Percentiles rank a stretch among this genome's conserved stretches.
phyloP scores from a whole-genome alignment of 768 basidiomycete genomes.

The Ephemerocybe angulata region DNA sequence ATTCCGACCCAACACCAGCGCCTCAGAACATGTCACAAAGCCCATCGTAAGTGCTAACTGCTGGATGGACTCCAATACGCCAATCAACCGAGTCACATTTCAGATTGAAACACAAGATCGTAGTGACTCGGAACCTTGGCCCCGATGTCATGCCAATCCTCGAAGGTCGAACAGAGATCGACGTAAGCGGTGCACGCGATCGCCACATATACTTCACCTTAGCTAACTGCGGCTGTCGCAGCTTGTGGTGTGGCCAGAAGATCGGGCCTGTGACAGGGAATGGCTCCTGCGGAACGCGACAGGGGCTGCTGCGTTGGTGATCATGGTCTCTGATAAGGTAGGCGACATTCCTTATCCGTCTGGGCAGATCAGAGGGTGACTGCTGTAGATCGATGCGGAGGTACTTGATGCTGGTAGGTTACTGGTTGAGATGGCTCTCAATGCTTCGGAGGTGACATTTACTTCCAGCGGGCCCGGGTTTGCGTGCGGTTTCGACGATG shows the following conservation, averaged over 20 bases:
- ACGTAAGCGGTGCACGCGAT: constrained; percentile 36
- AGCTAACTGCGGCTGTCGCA: constrained; percentile 12
- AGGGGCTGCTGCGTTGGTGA: constrained; percentile 60
- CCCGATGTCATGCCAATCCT: constrained; percentile 61
- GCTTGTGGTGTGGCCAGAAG: constrained; percentile 47
- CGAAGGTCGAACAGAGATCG: constrained; percentile 44
- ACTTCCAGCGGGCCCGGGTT: constrained; percentile 60
- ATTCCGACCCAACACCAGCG: no score
- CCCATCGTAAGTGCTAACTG: neutral
- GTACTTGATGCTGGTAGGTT: constrained; percentile 54
- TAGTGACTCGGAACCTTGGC: constrained; percentile 60
- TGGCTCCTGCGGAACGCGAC: constrained; percentile 74
- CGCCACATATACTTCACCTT: neutral
- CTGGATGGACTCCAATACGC: neutral
- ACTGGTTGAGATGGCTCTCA: neutral
- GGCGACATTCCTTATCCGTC: neutral
- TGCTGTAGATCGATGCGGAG: constrained; percentile 64
- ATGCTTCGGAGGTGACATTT: neutral
- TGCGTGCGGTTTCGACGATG: constrained; percentile 90
- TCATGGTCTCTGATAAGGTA: constrained; percentile 74
- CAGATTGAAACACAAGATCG: constrained; percentile 34
- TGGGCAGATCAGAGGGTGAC: neutral
- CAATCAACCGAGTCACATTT: neutral
- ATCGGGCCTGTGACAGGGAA: constrained; percentile 50
- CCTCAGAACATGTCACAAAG: neutral